phyloP scores from a whole-genome alignment of 2,329 filamentous ascomycete genomes.

The Phaeoacremonium minimum region DNA sequence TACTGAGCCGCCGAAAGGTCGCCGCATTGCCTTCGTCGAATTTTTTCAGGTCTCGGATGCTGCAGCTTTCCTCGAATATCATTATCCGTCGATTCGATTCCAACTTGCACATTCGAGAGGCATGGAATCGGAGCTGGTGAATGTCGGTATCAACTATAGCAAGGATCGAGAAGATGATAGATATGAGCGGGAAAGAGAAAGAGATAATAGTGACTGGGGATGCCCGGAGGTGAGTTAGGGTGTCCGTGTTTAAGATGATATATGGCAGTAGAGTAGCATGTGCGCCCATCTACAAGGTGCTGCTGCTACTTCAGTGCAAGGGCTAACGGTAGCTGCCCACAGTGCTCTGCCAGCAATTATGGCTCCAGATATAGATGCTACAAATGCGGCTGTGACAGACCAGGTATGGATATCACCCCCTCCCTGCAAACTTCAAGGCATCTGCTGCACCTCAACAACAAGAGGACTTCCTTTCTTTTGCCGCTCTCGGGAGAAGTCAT shows the following conservation, averaged over 20 bases:
- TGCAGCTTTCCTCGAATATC: conserved; percentile 29
- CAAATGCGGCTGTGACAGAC: conserved; percentile 50
- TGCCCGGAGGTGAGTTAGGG: conserved; percentile 26
- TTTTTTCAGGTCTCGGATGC: conserved; percentile 32
- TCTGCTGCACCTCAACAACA: too few species aligned
- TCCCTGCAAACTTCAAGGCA: too few species aligned
- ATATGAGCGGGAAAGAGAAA: conserved; percentile 14
- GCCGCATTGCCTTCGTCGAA: conserved; percentile 32
- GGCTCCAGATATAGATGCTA: conserved; percentile 51
- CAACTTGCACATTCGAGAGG: conserved; percentile 21
- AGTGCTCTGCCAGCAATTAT: conserved; percentile 56
- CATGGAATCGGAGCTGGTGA: conserved; percentile 19
- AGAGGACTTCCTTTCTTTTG: too few species aligned
- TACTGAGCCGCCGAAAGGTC: conserved; percentile 12
- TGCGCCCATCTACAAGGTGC: background rate
- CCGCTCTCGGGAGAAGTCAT: too few species aligned
- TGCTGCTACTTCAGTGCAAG: background rate
- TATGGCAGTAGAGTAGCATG: conserved; percentile 26
- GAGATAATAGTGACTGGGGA: conserved; percentile 30
- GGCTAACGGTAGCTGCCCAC: too few species aligned
- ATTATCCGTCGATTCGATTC: conserved; percentile 30
- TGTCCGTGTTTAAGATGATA: background rate
- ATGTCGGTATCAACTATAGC: conserved; percentile 28
- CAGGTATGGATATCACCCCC: conserved; percentile 35
- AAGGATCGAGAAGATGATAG: conserved; percentile 25